Base-by-base conservation (phyloP, 2,329 filamentous ascomycete species). In the Claviceps sp. region DNA sequence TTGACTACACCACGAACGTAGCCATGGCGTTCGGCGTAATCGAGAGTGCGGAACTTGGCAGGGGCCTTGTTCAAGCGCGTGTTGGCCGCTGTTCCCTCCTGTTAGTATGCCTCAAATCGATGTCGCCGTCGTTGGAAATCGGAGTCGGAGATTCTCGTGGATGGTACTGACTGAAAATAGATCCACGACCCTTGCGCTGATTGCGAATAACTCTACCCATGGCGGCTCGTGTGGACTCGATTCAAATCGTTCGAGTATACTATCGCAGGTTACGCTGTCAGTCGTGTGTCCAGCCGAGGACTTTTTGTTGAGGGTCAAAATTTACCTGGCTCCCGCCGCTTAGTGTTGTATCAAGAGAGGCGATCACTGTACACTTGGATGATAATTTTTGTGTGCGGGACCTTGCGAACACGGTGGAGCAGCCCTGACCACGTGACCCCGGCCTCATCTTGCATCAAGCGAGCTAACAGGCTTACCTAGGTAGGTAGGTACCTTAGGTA, bases 1-100 rank as follows among this genome's bases (percentile, higher is more conserved):
- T 93, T 95, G 71, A 98, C 90, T 61, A 97, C 82, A 76, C 93
- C 93, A 66, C 93, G 88, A 70, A 95, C 78, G 80, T 98, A 98
- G 68, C 93, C 93, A 82, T 97, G 91, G 71, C 88, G 84, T 80
- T 96, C 90, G 72, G 89, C 84, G 74, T 81, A 98, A 74, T 98
- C 93, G 82, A 96, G 87, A 65, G 82, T 88, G 75, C 93, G 82
- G 85, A 98, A 97, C 78, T 95, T 87, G 70, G 91, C 73, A 55
- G 69, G 70, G 55, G 69, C 70, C 84, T 97, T 96, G 80, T 93
- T 91, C 70, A 97, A 83, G 75, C 87, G 85, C 75, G 86, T 89
- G 77, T 87, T 81, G 73, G 85, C 82, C 75, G 82, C 82, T 86
- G 67, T 61, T 54, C 56, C 57, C 51, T 52, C 51, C 55, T 47